Evolutionary conservation across 805 yeast genomes (phyloP), one percentile per base, ranked within the genome.

Genomic region (Soucietia sequanensis): DNA sequence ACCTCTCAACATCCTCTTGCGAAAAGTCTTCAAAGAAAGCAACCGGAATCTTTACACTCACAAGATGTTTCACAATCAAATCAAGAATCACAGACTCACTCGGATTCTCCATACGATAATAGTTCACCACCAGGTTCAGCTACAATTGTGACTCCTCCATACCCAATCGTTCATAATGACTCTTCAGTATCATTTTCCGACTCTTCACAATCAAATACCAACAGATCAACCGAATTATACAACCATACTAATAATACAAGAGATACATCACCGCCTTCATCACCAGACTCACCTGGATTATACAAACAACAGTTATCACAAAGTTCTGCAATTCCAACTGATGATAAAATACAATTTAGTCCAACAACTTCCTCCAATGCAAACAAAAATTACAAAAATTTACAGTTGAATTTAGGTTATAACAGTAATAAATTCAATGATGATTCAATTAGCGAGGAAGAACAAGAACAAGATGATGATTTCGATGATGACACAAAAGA

Each of bases 311-410:
- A 5, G 23, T 10, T 33, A 14, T 13, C 23, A 20, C 19, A n/a
- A n/a, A n/a, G n/a, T n/a, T n/a, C n/a, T n/a, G n/a, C n/a, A n/a
- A n/a, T n/a, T n/a, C n/a, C n/a, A n/a, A n/a, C n/a, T n/a, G 34
- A 34, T 12, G 41, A 39, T 12, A 25, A 23, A 6, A 52, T 50
- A 27, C 31, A 44, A 32, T 47, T 46, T 39, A 43, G 41, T 9
- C 53, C 56, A 8, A 34, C 23, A 13, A n/a, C 20, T 35, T 1
- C 30, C 14, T 30, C 42, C 12, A 31, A 23, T 27, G 37, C 30
- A 17, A 30, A 33, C 11, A 53, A 48, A 30, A 58, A 58, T 34
- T 35, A 44, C 35, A 56, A 51, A 48, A 54, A 51, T 27, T 39
- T 56, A 20, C 47, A 49, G 13, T 44, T 56, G 22, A 41, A 49